Evolutionary conservation across 2,329 filamentous ascomycete genomes (phyloP).

Genomic region (Neofusicoccum laricinum): DNA sequence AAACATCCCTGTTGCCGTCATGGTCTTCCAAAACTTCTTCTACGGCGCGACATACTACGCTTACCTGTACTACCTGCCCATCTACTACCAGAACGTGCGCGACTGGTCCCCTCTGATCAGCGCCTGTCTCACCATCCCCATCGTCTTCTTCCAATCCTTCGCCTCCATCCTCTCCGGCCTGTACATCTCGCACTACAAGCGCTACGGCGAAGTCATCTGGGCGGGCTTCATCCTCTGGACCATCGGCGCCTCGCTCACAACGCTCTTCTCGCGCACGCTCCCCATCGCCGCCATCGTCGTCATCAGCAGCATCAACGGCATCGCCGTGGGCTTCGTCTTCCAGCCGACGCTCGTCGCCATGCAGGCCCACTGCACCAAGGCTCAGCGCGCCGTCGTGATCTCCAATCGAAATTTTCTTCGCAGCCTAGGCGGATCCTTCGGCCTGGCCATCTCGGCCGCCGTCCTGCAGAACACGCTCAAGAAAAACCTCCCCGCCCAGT

Average conservation of each 20-base stretch:
- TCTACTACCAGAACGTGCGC: slow-evolving; percentile 61
- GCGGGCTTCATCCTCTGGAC: slow-evolving; percentile 48
- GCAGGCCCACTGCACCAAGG: slow-evolving; percentile 50
- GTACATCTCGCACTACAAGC: slow-evolving; percentile 56
- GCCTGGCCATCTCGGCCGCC: slow-evolving; percentile 57
- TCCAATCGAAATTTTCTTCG: slow-evolving; percentile 63
- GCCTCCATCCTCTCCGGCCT: slow-evolving; percentile 52
- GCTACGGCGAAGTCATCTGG: slow-evolving; percentile 61
- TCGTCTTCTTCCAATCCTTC: slow-evolving; percentile 48
- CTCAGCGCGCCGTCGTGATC: slow-evolving; percentile 60
- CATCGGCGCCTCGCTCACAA: slow-evolving; percentile 52
- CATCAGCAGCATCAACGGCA: slow-evolving; percentile 48
- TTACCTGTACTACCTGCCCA: slow-evolving; percentile 59
- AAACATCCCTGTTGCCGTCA: slow-evolving; percentile 51
- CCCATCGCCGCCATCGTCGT: slow-evolving; percentile 47
- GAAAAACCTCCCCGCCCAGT: slow-evolving; percentile 11
- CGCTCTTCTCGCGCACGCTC: slow-evolving; percentile 48
- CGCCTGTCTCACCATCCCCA: slow-evolving; percentile 50
- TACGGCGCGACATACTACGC: slow-evolving; percentile 60
- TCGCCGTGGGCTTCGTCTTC: slow-evolving; percentile 49
- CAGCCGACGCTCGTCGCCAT: slow-evolving; percentile 56
- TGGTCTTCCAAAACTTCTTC: slow-evolving; percentile 59
- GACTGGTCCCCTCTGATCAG: slow-evolving; percentile 46
- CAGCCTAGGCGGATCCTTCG: slow-evolving; percentile 56
- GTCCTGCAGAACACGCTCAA: slow-evolving; percentile 35